A percentile compares a stretch with the other conserved stretches of the same genome.
These are phyloP conservation scores for Microthlaspi erraticum DNA, from an alignment of 345 rosid genomes.

Conservation along the genomic window DNA sequence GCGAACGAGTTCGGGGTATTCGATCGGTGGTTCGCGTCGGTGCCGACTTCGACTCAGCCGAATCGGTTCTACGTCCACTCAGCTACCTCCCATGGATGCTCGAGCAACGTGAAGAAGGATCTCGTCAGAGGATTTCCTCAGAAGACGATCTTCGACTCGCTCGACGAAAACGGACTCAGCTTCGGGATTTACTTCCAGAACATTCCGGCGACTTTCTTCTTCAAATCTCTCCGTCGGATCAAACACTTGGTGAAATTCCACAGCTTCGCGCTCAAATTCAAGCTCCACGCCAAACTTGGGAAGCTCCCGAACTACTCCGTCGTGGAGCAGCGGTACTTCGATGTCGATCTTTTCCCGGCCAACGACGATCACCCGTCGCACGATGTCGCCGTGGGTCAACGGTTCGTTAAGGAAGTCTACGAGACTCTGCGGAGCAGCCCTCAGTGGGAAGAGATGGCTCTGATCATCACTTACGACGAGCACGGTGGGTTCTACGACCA, in stretches of 20 bases:
- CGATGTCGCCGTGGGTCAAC: constrained; percentile 86
- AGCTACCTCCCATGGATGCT: constrained; percentile 94
- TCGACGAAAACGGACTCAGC: constrained; percentile 80
- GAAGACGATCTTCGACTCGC: constrained; percentile 85
- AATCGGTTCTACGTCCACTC: constrained; percentile 97
- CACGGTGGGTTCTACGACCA: constrained; percentile 99
- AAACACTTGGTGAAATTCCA: constrained; percentile 77
- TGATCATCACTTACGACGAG: constrained; percentile 90
- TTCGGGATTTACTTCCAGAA: constrained; percentile 96
- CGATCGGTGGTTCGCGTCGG: constrained; percentile 99
- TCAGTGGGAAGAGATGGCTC: constrained; percentile 96
- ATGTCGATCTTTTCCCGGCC: constrained; percentile 67
- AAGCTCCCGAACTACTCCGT: constrained; percentile 84
- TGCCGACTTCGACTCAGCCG: constrained; percentile 97
- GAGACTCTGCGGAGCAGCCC: constrained; percentile 90
- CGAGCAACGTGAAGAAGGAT: constrained; percentile 86
- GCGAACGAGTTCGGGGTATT: constrained; percentile 88
- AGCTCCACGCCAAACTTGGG: constrained; percentile 70
- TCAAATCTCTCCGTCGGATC: constrained; percentile 67
- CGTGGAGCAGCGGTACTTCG: constrained; percentile 89
- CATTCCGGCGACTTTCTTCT: constrained; percentile 93
- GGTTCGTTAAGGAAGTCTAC: constrained; percentile 92
- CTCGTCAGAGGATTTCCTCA: constrained; percentile 91
- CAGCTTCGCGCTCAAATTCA: constrained; percentile 63
- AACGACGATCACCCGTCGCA: constrained; percentile 98